Percentiles rank a stretch among this genome's conserved stretches.
phyloP scores from a whole-genome alignment of 257 asterid genomes.

The Primulina tabacum region DNA sequence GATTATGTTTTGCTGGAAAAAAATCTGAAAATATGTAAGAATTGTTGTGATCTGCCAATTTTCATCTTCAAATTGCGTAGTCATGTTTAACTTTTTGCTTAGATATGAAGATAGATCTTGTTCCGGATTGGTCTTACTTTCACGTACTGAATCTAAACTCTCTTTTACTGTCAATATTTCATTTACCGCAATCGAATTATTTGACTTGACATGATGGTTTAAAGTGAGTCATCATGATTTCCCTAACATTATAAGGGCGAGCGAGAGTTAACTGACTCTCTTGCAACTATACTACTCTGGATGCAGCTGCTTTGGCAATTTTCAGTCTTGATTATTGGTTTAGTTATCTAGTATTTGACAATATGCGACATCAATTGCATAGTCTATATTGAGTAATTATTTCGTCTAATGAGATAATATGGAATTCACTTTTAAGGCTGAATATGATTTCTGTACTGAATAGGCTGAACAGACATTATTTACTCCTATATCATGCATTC shows the following conservation, averaged over 20 bases:
- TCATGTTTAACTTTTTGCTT: background rate
- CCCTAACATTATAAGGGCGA: too few species aligned
- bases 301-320: background rate
- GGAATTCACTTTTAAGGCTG: background rate
- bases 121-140: background rate
- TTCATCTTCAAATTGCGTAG: too few species aligned
- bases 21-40: background rate
- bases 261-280: too few species aligned
- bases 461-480: slow-evolving; percentile 9
- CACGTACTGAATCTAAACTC: background rate
- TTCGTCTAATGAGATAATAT: background rate
- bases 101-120: too few species aligned
- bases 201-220: background rate
- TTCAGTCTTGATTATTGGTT: background rate
- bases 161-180: background rate
- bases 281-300: background rate
- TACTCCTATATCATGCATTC: background rate
- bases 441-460: background rate
- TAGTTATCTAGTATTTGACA: slow-evolving; percentile 13
- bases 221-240: background rate
- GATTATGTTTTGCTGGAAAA: background rate
- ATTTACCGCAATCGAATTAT: background rate
- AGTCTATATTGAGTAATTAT: background rate
- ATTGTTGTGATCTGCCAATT: slow-evolving; percentile 2
- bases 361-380: background rate